phyloP scores from a whole-genome alignment of 352 stramenopile genomes.

The Phytophthora crassamura region DNA sequence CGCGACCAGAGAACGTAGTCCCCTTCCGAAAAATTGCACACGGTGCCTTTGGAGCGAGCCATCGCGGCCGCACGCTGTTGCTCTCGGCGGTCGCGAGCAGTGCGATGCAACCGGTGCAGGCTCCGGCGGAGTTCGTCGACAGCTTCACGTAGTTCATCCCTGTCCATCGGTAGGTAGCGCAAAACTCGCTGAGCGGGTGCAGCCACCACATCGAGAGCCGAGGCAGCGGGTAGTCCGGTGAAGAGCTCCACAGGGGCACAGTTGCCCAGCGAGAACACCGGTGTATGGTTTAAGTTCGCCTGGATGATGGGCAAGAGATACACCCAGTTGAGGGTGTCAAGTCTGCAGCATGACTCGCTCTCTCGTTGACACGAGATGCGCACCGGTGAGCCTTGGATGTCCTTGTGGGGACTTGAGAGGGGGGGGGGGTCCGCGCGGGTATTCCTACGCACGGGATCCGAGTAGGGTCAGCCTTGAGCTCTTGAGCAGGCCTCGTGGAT shows the following conservation, averaged over 20 bases:
- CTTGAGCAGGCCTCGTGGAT: no score
- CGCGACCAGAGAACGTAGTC: slow-evolving; percentile 20
- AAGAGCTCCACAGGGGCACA: slow-evolving; percentile 16
- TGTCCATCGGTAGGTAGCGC: background rate
- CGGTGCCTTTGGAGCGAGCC: slow-evolving; percentile 11
- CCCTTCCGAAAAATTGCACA: slow-evolving; percentile 20
- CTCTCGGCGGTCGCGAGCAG: background rate
- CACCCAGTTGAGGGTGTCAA: slow-evolving; percentile 20
- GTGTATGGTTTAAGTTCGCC: slow-evolving; percentile 4
- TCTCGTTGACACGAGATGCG: no score
- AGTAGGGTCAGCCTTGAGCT: no score
- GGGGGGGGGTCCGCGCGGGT: no score
- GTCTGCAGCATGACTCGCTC: no score
- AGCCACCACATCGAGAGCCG: background rate
- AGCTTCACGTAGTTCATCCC: background rate
- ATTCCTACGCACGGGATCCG: no score
- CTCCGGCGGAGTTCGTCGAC: background rate
- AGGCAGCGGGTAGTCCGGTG: background rate
- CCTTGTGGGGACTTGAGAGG: no score
- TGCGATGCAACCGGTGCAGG: background rate
- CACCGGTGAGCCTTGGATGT: no score
- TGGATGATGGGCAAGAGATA: slow-evolving; percentile 16
- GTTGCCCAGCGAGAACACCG: slow-evolving; percentile 5
- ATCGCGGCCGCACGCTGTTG: background rate
- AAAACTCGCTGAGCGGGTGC: background rate